phyloP scores from a whole-genome alignment of 257 asterid genomes.

The Coffea canephora region DNA sequence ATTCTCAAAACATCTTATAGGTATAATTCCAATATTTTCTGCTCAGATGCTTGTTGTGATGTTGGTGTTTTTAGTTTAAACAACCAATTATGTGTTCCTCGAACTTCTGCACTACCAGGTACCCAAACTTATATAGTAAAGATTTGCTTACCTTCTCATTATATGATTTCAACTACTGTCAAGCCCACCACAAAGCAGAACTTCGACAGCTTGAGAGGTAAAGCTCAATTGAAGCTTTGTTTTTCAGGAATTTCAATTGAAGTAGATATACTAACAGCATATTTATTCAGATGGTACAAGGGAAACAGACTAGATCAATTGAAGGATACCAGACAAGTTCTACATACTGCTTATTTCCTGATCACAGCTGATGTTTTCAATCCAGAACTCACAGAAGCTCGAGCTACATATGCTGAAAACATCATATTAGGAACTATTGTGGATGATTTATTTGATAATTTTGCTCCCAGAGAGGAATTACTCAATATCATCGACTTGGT shows the following conservation, averaged over 20 bases:
- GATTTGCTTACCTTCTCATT: conserved; percentile 28
- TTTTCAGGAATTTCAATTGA: neutral
- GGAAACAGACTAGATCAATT: conserved; percentile 28
- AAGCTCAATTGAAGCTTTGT: neutral
- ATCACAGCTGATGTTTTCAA: conserved; percentile 23
- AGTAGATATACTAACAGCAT: neutral
- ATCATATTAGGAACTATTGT: conserved; percentile 21
- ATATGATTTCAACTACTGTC: conserved; percentile 34
- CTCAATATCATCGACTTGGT: conserved; percentile 22
- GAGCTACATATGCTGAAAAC: conserved; percentile 27
- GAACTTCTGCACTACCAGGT: conserved; percentile 9
- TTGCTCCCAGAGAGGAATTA: conserved; percentile 36
- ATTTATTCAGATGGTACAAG: conserved; percentile 30
- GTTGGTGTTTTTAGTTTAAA: neutral
- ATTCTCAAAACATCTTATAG: conserved; percentile 26
- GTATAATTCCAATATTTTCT: conserved; percentile 6
- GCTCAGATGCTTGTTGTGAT: too few species aligned
- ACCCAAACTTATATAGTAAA: conserved; percentile 13
- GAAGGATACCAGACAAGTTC: conserved; percentile 24
- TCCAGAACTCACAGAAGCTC: conserved; percentile 35
- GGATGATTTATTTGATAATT: conserved; percentile 44
- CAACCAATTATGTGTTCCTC: neutral
- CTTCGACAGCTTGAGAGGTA: conserved; percentile 40
- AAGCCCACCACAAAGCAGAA: conserved; percentile 34
- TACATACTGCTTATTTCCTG: conserved; percentile 20